Evolutionary conservation across 2,329 filamentous ascomycete genomes (phyloP).

Genomic region (Aspergillus ruber): DNA sequence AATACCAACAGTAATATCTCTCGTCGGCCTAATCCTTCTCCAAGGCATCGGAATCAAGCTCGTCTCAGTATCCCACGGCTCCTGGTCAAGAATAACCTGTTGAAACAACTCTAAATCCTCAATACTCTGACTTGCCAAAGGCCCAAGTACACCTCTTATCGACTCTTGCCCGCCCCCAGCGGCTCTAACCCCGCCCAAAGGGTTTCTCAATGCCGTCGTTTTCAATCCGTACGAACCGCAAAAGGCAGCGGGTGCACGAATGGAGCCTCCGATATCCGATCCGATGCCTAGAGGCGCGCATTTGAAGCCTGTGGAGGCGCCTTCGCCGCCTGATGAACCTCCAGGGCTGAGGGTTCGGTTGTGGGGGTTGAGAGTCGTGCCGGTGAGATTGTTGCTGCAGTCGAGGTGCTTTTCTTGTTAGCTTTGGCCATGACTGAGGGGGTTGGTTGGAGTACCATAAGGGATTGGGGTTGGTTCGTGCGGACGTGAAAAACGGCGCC

Average conservation of each 20-base stretch:
- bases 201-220: constrained; percentile 32
- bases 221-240: constrained; percentile 41
- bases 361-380: constrained; percentile 35
- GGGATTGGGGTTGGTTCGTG: constrained; percentile 38
- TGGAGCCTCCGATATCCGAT: constrained; percentile 44
- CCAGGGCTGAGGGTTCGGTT: constrained; percentile 36
- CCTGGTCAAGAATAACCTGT: constrained; percentile 29
- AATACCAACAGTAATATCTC: constrained; percentile 45
- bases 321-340: constrained; percentile 42
- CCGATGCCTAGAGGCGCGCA: constrained; percentile 40
- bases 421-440: background rate
- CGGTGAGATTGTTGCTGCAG: constrained; percentile 38
- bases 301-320: constrained; percentile 36
- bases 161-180: constrained; percentile 30
- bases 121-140: constrained; percentile 20
- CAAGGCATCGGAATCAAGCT: constrained; percentile 37
- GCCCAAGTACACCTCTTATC: constrained; percentile 30
- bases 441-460: constrained; percentile 25
- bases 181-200: constrained; percentile 22
- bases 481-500: constrained; percentile 41
- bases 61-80: constrained; percentile 40
- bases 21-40: constrained; percentile 20
- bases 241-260: constrained; percentile 41
- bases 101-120: constrained; percentile 35
- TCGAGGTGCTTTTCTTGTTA: constrained; percentile 24